A percentile compares a stretch with the other conserved stretches of the same genome.
phyloP scores from a whole-genome alignment of 1,139 yeast species.

The Saccharomyces uvarum region DNA sequence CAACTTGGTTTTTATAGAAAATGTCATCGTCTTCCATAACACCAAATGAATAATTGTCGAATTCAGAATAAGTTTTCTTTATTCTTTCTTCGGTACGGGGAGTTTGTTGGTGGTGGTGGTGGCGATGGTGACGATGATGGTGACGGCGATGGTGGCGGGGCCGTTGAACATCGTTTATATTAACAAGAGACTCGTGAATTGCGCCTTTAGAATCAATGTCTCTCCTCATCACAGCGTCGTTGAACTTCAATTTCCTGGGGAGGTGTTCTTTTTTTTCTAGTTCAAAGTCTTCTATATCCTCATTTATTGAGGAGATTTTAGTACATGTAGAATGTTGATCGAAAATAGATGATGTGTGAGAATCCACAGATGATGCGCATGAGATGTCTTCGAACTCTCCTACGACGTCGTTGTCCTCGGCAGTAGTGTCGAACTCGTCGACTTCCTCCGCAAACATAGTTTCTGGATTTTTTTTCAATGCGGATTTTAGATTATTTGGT shows the following conservation, averaged over 20 bases:
- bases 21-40: background rate
- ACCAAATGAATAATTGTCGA: background rate
- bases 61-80: background rate
- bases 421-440: background rate
- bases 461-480: background rate
- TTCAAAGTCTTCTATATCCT: background rate
- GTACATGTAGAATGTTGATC: conserved; percentile 11
- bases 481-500: background rate
- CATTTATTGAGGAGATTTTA: background rate
- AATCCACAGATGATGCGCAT: conserved; percentile 14
- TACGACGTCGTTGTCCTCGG: background rate
- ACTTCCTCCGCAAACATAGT: background rate
- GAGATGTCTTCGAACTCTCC: conserved; percentile 2
- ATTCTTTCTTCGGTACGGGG: background rate
- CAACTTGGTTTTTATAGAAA: background rate
- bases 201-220: conserved; percentile 11
- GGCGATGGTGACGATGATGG: background rate
- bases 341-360: conserved; percentile 20
- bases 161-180: conserved; percentile 7
- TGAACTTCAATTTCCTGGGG: conserved; percentile 6
- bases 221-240: conserved; percentile 9
- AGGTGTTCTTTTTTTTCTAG: background rate
- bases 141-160: background rate
- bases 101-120: background rate
- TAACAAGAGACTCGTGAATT: conserved; percentile 8